Evolutionary conservation across 2,329 filamentous ascomycete genomes (phyloP).

Genomic region (Coniochaeta ligniaria): DNA sequence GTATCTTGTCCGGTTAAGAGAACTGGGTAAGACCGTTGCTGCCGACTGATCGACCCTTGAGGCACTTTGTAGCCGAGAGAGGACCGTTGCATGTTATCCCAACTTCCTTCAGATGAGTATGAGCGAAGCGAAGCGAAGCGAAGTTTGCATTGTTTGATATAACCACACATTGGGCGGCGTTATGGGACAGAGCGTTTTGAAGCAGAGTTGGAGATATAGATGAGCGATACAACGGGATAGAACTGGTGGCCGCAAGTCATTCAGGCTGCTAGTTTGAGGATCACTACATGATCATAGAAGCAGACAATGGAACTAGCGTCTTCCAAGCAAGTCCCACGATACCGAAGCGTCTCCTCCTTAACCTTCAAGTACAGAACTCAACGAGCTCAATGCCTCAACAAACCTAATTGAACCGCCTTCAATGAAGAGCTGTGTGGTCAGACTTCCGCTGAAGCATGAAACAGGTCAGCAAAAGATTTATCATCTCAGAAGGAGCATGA

Average conservation of each 20-base stretch:
- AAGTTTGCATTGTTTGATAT: background rate
- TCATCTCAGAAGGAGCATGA: too few relatives aligned
- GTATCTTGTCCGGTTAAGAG: conserved; percentile 28
- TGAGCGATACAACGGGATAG: background rate
- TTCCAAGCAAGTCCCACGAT: background rate
- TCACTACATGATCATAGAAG: background rate
- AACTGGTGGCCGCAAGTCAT: background rate
- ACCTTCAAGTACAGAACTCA: too few relatives aligned
- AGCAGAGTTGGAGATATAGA: background rate
- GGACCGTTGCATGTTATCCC: too few relatives aligned
- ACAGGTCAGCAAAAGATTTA: background rate
- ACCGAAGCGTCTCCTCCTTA: too few relatives aligned
- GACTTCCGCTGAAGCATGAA: background rate
- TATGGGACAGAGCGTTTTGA: background rate
- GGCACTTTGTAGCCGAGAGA: background rate
- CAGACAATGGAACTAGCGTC: background rate
- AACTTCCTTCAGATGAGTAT: background rate
- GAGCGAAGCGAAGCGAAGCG: background rate
- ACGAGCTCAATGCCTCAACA: too few relatives aligned
- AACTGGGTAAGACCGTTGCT: conserved; percentile 20
- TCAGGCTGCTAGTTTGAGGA: background rate
- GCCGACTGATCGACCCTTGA: background rate
- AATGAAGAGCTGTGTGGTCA: background rate
- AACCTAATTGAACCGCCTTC: too few relatives aligned
- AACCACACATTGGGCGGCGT: background rate